Evolutionary conservation across 2,329 filamentous ascomycete species (phyloP), one percentile per base, ranked within the genome.

Genomic region (Apiospora phragmitis): DNA sequence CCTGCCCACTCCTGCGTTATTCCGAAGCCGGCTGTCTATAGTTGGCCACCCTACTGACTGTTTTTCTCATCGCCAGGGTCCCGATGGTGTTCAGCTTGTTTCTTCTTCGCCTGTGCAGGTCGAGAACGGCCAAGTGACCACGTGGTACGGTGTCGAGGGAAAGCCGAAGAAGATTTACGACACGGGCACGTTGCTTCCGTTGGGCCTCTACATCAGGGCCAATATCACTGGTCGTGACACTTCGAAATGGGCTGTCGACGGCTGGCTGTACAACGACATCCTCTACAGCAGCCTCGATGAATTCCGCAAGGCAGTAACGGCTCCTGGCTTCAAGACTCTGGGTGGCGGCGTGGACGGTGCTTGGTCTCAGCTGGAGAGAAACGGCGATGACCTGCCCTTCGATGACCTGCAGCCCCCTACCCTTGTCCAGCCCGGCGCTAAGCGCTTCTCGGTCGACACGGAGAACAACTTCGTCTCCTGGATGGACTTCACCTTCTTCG

Each of bases 261-360:
- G 84, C 1, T 89, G 87, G 85, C 83, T 87, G n/a, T 89, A 88
- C 74, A 84, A 88, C 71, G 83, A 84, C 65, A 76, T 85, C n/a
- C 85, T 85, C 72, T 90, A 89, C 74, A 76, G 81, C 42, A 84
- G 83, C 5, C 85, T 84, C 1, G 80, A 87, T n/a, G 82, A 81
- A 4, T 86, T 89, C 76, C 79, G 84, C 49, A 74, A 68, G 0
- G 85, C 85, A 1, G 84, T 83, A 73, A 82, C 78, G 69, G 77
- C 77, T 26, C 78, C 80, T 4, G 80, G 76, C 4, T 86, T 89
- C 72, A 80, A 82, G 65, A 87, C 85, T 74, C 79, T 86, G 32
- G 79, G 80, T 35, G 78, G 83, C 29, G 86, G 85, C 66, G 78
- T 85, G 0, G 84, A 87, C 55, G 87, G 87, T 1, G 75, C 78